phyloP scores from a whole-genome alignment of 2,329 filamentous ascomycete species.

The Rhynchosporium graminicola region DNA sequence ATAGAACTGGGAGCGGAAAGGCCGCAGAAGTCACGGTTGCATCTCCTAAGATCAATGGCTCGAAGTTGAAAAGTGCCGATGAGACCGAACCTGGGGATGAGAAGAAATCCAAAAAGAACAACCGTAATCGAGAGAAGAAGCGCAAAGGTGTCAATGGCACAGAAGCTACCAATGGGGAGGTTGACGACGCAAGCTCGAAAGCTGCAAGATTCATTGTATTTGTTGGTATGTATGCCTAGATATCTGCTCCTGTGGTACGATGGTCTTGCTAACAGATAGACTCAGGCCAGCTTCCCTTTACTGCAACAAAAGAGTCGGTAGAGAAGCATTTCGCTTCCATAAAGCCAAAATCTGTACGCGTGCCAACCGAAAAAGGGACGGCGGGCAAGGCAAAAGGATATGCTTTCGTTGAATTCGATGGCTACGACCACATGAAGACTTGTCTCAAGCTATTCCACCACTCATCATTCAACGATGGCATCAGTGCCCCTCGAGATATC shows the following conservation, averaged over 20 bases:
- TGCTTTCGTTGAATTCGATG: constrained; percentile 86
- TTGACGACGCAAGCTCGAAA: constrained; percentile 25
- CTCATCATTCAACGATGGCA: constrained; percentile 65
- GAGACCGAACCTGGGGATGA: constrained; percentile 26
- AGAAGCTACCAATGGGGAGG: constrained; percentile 22
- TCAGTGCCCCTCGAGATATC: constrained; percentile 67
- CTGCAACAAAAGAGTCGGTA: constrained; percentile 70
- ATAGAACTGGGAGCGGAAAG: constrained; percentile 22
- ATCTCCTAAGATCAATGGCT: constrained; percentile 16
- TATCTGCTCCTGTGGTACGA: constrained; percentile 11
- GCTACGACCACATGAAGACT: constrained; percentile 87
- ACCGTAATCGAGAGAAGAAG: constrained; percentile 41
- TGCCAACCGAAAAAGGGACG: constrained; percentile 60
- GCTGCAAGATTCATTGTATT: constrained; percentile 72
- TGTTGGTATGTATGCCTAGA: constrained; percentile 55
- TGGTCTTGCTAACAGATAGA: constrained; percentile 31
- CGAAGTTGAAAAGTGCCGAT: constrained; percentile 8
- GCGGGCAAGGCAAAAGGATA: constrained; percentile 70
- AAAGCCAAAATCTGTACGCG: constrained; percentile 68
- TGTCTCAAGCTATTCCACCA: constrained; percentile 91
- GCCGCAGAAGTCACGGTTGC: constrained; percentile 9
- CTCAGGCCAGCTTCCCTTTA: constrained; percentile 83
- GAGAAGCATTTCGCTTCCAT: constrained; percentile 77
- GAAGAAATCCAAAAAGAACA: constrained; percentile 43
- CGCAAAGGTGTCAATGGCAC: constrained; percentile 28